A percentile compares a stretch with the other conserved stretches of the same genome.
Evolutionary conservation across 495 filamentous ascomycete genomes (phyloP).

Genomic region (Hyaloscypha hepaticicola): DNA sequence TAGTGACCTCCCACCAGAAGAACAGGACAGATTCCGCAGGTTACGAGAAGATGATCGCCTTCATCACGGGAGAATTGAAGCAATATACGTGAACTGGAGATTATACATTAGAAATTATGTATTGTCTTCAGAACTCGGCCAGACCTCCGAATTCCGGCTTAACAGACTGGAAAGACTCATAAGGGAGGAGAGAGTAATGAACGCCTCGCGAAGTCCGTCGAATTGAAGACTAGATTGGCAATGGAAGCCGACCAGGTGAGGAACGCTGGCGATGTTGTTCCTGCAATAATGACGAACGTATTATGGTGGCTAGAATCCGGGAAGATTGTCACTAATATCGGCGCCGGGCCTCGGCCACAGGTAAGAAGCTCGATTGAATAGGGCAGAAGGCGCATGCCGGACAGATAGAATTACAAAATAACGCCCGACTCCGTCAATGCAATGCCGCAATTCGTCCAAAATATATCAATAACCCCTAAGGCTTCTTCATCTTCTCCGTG

Average conservation of each 20-base stretch:
- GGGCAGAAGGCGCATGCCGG: neutral
- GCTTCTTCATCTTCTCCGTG: constrained; percentile 41
- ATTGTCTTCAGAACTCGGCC: no score
- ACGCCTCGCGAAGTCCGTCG: neutral
- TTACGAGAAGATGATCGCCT: no score
- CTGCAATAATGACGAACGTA: neutral
- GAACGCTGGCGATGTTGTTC: neutral
- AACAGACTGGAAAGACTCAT: neutral
- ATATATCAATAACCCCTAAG: neutral
- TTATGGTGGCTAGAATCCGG: neutral
- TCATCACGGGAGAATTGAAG: no score
- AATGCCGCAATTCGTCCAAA: neutral
- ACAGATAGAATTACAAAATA: neutral
- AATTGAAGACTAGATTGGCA: neutral
- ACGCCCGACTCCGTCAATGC: constrained; percentile 10
- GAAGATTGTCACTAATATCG: neutral
- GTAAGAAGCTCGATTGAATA: neutral
- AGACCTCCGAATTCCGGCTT: neutral
- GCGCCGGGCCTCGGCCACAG: neutral
- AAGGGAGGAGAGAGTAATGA: neutral
- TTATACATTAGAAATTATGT: no score
- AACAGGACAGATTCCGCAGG: no score
- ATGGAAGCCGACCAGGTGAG: neutral
- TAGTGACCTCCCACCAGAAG: no score
- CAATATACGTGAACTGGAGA: no score